Percentiles rank a stretch among this genome's conserved stretches.
These are phyloP conservation scores for Mycena venus DNA, from an alignment of 768 basidiomycete genomes.

Conservation along the genomic window DNA sequence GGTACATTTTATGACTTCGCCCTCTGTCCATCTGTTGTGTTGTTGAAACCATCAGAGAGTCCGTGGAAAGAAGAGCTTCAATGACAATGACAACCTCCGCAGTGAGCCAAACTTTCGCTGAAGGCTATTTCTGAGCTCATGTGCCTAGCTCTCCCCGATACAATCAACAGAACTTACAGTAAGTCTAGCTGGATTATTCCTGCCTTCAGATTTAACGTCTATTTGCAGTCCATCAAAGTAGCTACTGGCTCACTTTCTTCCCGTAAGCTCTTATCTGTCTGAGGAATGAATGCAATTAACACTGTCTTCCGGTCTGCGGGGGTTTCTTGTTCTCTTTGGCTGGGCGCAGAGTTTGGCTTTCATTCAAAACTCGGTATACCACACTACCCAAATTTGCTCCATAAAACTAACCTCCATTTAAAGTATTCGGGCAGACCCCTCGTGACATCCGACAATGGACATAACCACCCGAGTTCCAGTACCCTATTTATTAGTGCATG, in stretches of 20 bases:
- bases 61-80: constrained; percentile 59
- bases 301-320: constrained; percentile 74
- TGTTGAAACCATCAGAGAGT: constrained; percentile 43
- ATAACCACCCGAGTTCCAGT: constrained; percentile 91
- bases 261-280: constrained; percentile 68
- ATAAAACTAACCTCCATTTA: constrained; percentile 40
- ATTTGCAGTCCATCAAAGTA: constrained; percentile 76
- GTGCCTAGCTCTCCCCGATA: constrained; percentile 71
- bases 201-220: background rate
- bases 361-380: constrained; percentile 84
- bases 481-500: constrained; percentile 85
- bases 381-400: background rate
- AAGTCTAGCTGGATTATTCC: background rate
- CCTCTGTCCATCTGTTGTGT: background rate
- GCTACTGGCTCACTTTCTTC: constrained; percentile 95
- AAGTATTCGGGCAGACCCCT: constrained; percentile 88
- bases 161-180: constrained; percentile 87
- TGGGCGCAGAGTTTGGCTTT: constrained; percentile 91
- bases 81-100: constrained; percentile 58
- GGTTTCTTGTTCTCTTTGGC: constrained; percentile 95
- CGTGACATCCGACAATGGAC: constrained; percentile 93
- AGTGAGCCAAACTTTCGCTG: constrained; percentile 43
- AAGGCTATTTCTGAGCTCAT: background rate
- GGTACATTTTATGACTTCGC: constrained; percentile 68
- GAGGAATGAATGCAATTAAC: background rate